Conservation (phyloP, 495 filamentous ascomycete genomes). For the Evansstolkia leycettana region DNA sequence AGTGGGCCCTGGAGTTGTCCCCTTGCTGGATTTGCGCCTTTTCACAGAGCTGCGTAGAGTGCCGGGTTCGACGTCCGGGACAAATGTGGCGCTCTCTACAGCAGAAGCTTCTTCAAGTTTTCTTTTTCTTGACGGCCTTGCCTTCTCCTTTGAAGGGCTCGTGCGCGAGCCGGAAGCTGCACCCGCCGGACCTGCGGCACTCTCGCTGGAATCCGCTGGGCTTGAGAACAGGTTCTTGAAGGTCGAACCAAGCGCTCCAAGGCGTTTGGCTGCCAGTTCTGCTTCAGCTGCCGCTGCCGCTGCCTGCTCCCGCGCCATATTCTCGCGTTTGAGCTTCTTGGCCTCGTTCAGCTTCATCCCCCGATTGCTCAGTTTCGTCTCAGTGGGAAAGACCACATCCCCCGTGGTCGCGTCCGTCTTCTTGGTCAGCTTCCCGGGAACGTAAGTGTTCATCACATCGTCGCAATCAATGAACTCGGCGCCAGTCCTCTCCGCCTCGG, state of each 20-base stretch:
- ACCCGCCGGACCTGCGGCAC: constrained; percentile 1
- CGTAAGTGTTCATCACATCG: constrained; percentile 30
- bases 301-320: constrained; percentile 50
- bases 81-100: constrained; percentile 6
- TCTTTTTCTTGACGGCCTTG: constrained; percentile 17
- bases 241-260: constrained; percentile 37
- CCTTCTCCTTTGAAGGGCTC: constrained; percentile 10
- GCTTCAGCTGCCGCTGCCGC: constrained; percentile 43
- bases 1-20: constrained; percentile 1
- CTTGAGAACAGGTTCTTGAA: constrained; percentile 33
- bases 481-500: constrained; percentile 54
- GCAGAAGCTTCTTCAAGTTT: constrained; percentile 14
- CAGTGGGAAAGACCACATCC: constrained; percentile 16
- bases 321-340: constrained; percentile 79
- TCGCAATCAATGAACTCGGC: constrained; percentile 48
- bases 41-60: constrained; percentile 12
- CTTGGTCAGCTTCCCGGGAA: constrained; percentile 31
- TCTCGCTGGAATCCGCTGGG: constrained; percentile 4
- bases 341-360: constrained; percentile 89
- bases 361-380: constrained; percentile 55
- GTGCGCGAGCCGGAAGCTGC: constrained; percentile 1
- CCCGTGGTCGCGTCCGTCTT: constrained; percentile 38
- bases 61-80: neutral
- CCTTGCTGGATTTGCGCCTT: constrained; percentile 12
- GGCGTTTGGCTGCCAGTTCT: constrained; percentile 47